Evolutionary conservation across 768 basidiomycete genomes (phyloP).

Genomic region (Boletellus ananiceps): DNA sequence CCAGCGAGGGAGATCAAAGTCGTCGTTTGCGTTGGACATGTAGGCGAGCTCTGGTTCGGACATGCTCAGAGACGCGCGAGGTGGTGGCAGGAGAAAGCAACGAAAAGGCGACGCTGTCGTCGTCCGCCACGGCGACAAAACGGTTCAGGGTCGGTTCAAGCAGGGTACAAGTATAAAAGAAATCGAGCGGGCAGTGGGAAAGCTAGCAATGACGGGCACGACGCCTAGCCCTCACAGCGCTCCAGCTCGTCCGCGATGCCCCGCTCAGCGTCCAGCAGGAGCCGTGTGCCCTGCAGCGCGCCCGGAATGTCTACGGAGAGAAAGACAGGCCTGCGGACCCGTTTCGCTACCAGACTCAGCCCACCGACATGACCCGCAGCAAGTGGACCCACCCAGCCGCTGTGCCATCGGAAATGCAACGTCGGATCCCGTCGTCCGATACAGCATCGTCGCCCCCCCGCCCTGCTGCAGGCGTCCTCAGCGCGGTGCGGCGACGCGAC

Average conservation of each 20-base stretch:
- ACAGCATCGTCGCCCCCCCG: slow-evolving; percentile 55
- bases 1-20: slow-evolving; percentile 68
- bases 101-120: slow-evolving; percentile 5
- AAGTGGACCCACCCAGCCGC: slow-evolving; percentile 60
- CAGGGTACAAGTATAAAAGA: neutral
- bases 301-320: slow-evolving; percentile 61
- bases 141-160: slow-evolving; percentile 31
- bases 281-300: slow-evolving; percentile 30
- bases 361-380: neutral
- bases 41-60: slow-evolving; percentile 71
- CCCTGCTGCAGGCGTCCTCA: slow-evolving; percentile 4
- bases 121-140: slow-evolving; percentile 15
- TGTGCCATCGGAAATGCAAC: slow-evolving; percentile 70
- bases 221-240: too few species aligned
- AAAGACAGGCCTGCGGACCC: slow-evolving; percentile 66
- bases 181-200: neutral
- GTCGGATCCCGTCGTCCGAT: slow-evolving; percentile 58
- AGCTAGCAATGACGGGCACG: too few species aligned
- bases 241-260: slow-evolving; percentile 40
- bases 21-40: slow-evolving; percentile 76
- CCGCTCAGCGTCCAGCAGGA: slow-evolving; percentile 57
- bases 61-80: slow-evolving; percentile 37
- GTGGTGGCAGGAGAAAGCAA: neutral
- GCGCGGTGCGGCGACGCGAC: neutral
- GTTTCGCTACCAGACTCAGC: slow-evolving; percentile 44